Evolutionary conservation across 2,329 filamentous ascomycete genomes (phyloP).

Genomic region (Botrytis hyacinthi): DNA sequence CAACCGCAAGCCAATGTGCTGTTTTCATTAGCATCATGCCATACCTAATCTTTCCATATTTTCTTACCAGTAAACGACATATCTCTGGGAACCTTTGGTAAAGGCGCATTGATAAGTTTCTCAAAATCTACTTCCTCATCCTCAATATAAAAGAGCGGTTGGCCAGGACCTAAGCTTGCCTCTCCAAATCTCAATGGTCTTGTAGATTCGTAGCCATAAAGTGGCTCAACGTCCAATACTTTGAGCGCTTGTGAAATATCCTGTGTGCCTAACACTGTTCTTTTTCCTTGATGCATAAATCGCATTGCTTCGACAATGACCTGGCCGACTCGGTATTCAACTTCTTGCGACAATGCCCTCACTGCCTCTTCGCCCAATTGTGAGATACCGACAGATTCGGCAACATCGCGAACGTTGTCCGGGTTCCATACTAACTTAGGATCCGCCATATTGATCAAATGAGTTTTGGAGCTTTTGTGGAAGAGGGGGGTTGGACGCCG

Average conservation of each 20-base stretch:
- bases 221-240: slow-evolving; percentile 86
- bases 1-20: slow-evolving; percentile 97
- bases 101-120: slow-evolving; percentile 93
- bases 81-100: slow-evolving; percentile 92
- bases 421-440: slow-evolving; percentile 78
- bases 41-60: neutral
- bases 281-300: slow-evolving; percentile 88
- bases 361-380: slow-evolving; percentile 81
- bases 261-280: slow-evolving; percentile 83
- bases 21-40: neutral
- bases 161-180: slow-evolving; percentile 86
- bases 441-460: slow-evolving; percentile 29
- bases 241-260: slow-evolving; percentile 85
- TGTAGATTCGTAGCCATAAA: slow-evolving; percentile 95
- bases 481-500: neutral
- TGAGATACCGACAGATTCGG: slow-evolving; percentile 88
- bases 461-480: neutral
- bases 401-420: slow-evolving; percentile 93
- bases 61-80: slow-evolving; percentile 80
- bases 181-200: slow-evolving; percentile 88
- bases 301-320: slow-evolving; percentile 92
- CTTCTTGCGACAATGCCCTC: slow-evolving; percentile 84
- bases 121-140: slow-evolving; percentile 99
- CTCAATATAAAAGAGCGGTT: slow-evolving; percentile 95
- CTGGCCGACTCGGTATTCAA: slow-evolving; percentile 91